A percentile compares a stretch with the other conserved stretches of the same genome.
Conservation (phyloP, 805 yeast species). For the Diddensiella caesifluorescens region DNA sequence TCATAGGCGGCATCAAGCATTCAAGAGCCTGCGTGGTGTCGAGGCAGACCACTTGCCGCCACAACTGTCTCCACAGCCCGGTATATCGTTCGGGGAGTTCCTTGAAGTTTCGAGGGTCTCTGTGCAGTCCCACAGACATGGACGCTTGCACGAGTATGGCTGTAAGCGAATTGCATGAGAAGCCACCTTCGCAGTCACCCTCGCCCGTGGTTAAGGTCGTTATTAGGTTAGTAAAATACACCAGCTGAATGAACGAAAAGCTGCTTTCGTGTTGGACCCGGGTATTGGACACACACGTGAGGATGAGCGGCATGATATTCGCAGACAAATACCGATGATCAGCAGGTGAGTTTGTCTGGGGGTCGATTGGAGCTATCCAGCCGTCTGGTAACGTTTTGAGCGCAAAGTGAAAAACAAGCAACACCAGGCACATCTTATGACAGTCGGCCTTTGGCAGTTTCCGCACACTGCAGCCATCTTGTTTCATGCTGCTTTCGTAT, state of each 20-base stretch:
- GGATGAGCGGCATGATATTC: constrained; percentile 10
- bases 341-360: not conserved
- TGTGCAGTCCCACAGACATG: constrained; percentile 26
- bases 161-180: constrained; percentile 19
- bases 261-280: constrained; percentile 14
- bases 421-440: constrained; percentile 17
- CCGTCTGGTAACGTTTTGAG: constrained; percentile 6
- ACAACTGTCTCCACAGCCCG: constrained; percentile 23
- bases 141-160: constrained; percentile 25
- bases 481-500: not conserved
- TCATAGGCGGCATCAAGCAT: constrained; percentile 15
- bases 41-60: constrained; percentile 23
- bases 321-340: constrained; percentile 15
- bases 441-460: constrained; percentile 12
- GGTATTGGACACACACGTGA: constrained; percentile 11
- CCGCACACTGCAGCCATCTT: not conserved
- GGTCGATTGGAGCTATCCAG: constrained; percentile 12
- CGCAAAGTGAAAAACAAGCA: constrained; percentile 16
- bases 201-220: constrained; percentile 13
- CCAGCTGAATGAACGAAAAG: constrained; percentile 23
- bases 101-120: constrained; percentile 24
- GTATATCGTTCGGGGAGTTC: constrained; percentile 18
- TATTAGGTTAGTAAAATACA: constrained; percentile 17
- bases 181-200: constrained; percentile 5
- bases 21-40: constrained; percentile 24